Base-by-base conservation (phyloP, 2,329 filamentous ascomycete species). In the Clarireedia sp. region DNA sequence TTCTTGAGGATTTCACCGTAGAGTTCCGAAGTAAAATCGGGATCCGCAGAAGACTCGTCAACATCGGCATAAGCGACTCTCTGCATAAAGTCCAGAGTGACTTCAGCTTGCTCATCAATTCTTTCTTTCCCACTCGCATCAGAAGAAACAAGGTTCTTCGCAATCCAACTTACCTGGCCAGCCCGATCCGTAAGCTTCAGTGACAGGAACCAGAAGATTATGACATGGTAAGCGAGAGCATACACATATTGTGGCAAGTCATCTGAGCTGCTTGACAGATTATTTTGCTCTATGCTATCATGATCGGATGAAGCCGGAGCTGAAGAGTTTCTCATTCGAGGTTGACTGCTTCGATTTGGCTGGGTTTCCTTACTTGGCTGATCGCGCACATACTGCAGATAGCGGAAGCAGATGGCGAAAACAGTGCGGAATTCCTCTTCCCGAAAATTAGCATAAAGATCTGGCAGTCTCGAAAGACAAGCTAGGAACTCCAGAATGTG, bases 401-500 rank as follows among this genome's bases (percentile, higher is more conserved):
- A 97, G 51, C 90, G 85, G 69, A 96, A 90, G 66, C 90, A 96
- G 47, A 99, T 95, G 9, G 89, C 94, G 68, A 99, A 97, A 1
- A 97, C 89, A 53, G 89, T 90, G 59, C 89, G 88, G 70, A 92
- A 96, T 66, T 97, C 91, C 43, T 96, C 90, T 63, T 95, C 86
- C 51, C 89, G 82, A 68, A 96, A 89, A 66, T 96, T 95, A 67
- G 89, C 83, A 67, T 91, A 95, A 1, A 96, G 78, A 58, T 89
- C 82, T 9, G 89, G 89, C 56, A 96, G 75, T 37, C 92, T 85
- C 52, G 91, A 90, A 26, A 99, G 78, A 49, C 90, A 86, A 9
- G 89, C 88, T n/a, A 99, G 75, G 66, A 99, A 97, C 67, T 99
- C 94, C 49, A 99, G 77, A 58, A 99, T 95, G 67, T 99, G 94